Evolutionary conservation across 306 rosid genomes (phyloP), one percentile per base, ranked within the genome.

Genomic region (Begonia peltatifolia): DNA sequence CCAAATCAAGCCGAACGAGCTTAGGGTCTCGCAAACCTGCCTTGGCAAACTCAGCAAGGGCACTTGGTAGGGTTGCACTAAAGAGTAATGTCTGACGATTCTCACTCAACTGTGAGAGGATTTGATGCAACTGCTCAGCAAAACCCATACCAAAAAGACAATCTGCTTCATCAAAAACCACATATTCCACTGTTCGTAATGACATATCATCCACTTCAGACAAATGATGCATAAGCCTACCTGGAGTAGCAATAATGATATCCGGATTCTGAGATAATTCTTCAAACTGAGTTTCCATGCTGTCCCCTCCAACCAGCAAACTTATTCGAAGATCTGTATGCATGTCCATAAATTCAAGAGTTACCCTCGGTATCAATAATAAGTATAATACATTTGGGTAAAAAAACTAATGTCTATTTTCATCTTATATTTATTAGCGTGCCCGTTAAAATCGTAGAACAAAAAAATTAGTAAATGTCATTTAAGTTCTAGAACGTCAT

Each of bases 11-110:
- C 14, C 95, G 81, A 42, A 85, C 80, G 42, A 83, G 95, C 59
- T 68, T 87, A 67, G 95, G 95, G 14, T 90, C 95, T 50, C 87
- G 84, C 70, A 90, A 57, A 57, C 97, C 95, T 12, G 95, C 95
- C 80, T 90, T 90, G 0, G 97, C 95, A 63, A 90, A 90, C 69
- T 90, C 97, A 2, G 97, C 97, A 14, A 90, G 95, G 6, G 88
- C 97, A 42, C 92, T 83, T 11, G 95, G 94, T 52, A 90, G 55
- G 0, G 97, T 90, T 16, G 95, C 97, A 67, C 97, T 78, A 65
- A 90, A 90, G 47, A 90, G 94, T 73, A 85, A 64, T 22, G 97
- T 83, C 76, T 90, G 95, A 1, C 95, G 82, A 43, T 83, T 85
- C 47, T 90, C 97, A 47, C 87, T 75, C 11, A 90, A 75, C 75